phyloP scores from a whole-genome alignment of 2,329 filamentous ascomycete genomes.

The Fusarium sp. region DNA sequence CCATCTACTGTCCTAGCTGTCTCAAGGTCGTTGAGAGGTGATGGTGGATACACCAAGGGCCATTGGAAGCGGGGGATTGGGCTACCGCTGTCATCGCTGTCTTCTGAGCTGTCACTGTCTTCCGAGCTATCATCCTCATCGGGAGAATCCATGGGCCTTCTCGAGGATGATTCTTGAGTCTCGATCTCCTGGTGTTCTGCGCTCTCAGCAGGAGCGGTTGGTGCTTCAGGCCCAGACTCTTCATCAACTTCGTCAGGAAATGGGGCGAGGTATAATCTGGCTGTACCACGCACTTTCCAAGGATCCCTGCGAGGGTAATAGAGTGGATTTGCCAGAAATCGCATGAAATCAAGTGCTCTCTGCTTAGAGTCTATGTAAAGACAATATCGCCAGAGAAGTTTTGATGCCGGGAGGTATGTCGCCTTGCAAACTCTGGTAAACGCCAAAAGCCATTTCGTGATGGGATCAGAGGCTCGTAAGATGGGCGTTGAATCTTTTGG shows the following conservation, averaged over 20 bases:
- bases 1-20: not conserved
- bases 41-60: not conserved
- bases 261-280: constrained; percentile 13
- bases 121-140: not conserved
- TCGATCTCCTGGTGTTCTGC: not conserved
- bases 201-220: not conserved
- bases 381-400: constrained; percentile 23
- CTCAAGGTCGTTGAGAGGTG: constrained; percentile 9
- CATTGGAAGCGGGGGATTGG: too few relatives aligned
- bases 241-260: not conserved
- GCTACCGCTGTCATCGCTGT: too few relatives aligned
- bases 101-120: not conserved
- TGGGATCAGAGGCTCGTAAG: constrained; percentile 3
- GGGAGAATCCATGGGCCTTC: not conserved
- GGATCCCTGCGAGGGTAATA: not conserved
- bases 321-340: not conserved
- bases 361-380: constrained; percentile 19
- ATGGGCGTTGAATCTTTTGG: not conserved
- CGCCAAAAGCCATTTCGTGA: constrained; percentile 19
- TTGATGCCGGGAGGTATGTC: constrained; percentile 1
- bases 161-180: too few relatives aligned
- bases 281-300: not conserved
- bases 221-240: not conserved
- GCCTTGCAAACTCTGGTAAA: constrained; percentile 23
- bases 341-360: not conserved